phyloP scores from a whole-genome alignment of 2,329 filamentous ascomycete species.

The Phyllosticta citrichinensis region DNA sequence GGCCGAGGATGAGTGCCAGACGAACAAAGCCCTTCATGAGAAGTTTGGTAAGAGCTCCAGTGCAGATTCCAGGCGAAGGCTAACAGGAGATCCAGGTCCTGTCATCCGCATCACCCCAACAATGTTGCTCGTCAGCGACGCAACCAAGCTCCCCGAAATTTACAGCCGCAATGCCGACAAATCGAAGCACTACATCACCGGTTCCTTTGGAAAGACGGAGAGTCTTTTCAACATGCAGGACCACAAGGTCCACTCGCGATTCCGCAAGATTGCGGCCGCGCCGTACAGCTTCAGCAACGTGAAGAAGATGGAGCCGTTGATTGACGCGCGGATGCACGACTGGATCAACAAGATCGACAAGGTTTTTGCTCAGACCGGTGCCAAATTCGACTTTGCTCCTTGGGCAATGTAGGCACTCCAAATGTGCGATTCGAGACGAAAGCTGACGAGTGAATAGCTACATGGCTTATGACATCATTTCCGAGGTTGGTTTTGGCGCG shows the following conservation, averaged over 20 bases:
- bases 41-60: conserved; percentile 36
- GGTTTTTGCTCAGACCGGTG: conserved; percentile 35
- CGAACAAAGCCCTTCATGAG: conserved; percentile 34
- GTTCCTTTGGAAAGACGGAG: conserved; percentile 46
- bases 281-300: conserved; percentile 49
- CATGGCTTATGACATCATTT: conserved; percentile 50
- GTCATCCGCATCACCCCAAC: conserved; percentile 45
- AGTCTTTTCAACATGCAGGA: conserved; percentile 50
- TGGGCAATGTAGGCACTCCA: conserved; percentile 35
- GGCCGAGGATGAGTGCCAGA: conserved; percentile 36
- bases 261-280: conserved; percentile 45
- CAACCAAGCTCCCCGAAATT: conserved; percentile 45
- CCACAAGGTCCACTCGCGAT: conserved; percentile 40
- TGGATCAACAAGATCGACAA: conserved; percentile 42
- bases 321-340: conserved; percentile 41
- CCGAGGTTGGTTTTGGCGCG: conserved; percentile 46
- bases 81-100: conserved; percentile 30
- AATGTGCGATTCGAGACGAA: background rate
- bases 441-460: conserved; percentile 21
- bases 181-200: conserved; percentile 49
- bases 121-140: conserved; percentile 43
- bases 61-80: background rate
- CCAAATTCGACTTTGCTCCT: conserved; percentile 44
- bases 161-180: conserved; percentile 49
- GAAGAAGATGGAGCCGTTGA: conserved; percentile 48